A percentile compares a stretch with the other conserved stretches of the same genome.
phyloP scores from a whole-genome alignment of 306 rosid genomes.

The Rosa rugosa region DNA sequence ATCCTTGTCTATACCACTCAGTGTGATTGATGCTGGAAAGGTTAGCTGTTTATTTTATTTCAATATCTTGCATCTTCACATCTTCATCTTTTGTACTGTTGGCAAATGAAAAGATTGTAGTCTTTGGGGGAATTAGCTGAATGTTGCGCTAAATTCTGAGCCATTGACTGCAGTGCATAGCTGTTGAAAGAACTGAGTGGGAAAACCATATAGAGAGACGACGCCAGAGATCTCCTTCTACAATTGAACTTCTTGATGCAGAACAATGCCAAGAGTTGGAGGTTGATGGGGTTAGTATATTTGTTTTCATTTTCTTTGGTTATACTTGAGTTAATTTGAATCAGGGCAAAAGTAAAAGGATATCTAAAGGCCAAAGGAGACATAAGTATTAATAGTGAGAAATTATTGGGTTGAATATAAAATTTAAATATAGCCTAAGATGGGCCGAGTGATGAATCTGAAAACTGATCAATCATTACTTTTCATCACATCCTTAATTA shows the following conservation, averaged over 20 bases:
- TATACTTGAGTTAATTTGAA: background rate
- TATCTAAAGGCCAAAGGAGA: background rate
- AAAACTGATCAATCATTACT: background rate
- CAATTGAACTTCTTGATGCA: slow-evolving; percentile 31
- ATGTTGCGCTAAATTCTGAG: slow-evolving; percentile 13
- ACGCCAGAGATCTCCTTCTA: slow-evolving; percentile 45
- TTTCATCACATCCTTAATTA: background rate
- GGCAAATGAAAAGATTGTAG: background rate
- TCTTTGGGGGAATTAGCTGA: background rate
- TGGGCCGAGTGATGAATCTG: background rate
- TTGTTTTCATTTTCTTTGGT: background rate
- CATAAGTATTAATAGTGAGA: background rate
- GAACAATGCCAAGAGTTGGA: slow-evolving; percentile 33
- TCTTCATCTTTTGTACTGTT: background rate
- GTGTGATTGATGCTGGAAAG: slow-evolving; percentile 53
- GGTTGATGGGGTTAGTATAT: slow-evolving; percentile 42
- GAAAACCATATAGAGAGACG: slow-evolving; percentile 32
- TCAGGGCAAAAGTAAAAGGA: background rate
- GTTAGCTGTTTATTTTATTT: slow-evolving; percentile 29
- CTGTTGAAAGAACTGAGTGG: slow-evolving; percentile 47
- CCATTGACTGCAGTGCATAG: slow-evolving; percentile 41
- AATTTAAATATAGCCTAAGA: background rate
- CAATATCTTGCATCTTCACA: background rate
- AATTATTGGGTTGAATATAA: background rate
- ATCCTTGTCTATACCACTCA: slow-evolving; percentile 52